phyloP scores from a whole-genome alignment of 768 basidiomycete species.

The Podaxis sp. region DNA sequence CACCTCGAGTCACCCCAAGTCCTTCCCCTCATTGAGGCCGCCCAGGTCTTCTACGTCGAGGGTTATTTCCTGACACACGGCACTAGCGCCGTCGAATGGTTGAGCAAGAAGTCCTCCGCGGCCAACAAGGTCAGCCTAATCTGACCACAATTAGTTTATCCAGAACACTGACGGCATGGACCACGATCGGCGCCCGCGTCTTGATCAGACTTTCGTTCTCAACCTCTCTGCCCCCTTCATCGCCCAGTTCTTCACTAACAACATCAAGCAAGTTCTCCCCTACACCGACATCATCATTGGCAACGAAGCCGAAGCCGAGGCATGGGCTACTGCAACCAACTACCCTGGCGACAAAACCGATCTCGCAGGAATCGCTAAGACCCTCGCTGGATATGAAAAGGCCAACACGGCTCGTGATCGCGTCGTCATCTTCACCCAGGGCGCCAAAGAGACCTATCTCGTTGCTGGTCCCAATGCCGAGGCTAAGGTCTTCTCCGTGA shows the following conservation, averaged over 20 bases:
- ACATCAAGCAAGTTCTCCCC: conserved; percentile 78
- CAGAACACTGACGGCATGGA: too few species aligned
- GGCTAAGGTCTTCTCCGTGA: conserved; percentile 58
- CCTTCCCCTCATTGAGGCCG: conserved; percentile 72
- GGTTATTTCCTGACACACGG: conserved; percentile 99
- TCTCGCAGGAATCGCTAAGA: conserved; percentile 64
- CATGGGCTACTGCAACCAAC: conserved; percentile 77
- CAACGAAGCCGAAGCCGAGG: conserved; percentile 93
- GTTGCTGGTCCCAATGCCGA: conserved; percentile 60
- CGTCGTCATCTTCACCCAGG: conserved; percentile 89
- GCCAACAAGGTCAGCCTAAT: conserved; percentile 61
- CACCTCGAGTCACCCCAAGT: conserved; percentile 79
- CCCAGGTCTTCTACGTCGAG: conserved; percentile 90
- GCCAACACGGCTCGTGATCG: conserved; percentile 74
- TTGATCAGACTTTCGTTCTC: conserved; percentile 71
- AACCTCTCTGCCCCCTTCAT: conserved; percentile 99
- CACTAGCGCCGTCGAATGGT: conserved; percentile 59
- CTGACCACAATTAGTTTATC: neutral
- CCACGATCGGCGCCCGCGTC: too few species aligned
- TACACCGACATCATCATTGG: conserved; percentile 90
- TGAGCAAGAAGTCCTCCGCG: conserved; percentile 75
- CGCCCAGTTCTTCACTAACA: conserved; percentile 83
- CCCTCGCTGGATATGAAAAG: conserved; percentile 77
- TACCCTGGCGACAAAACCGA: conserved; percentile 58
- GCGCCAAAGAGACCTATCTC: conserved; percentile 73